Evolutionary conservation across 768 basidiomycete genomes (phyloP), one percentile per base, ranked within the genome.

Genomic region (Termitomyces sp.): DNA sequence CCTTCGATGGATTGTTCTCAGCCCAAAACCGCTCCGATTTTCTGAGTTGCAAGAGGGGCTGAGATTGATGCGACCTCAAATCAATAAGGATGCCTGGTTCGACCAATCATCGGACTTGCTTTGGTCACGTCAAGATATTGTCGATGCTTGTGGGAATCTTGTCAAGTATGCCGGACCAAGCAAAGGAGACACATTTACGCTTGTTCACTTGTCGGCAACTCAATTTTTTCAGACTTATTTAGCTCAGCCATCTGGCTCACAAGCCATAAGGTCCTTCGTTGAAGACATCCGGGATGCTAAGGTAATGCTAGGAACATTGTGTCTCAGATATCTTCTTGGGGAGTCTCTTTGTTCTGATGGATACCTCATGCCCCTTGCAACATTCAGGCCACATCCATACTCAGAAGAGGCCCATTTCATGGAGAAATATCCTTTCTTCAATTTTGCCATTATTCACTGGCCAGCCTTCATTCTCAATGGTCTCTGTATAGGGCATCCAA

Each of bases 51-150:
- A 57, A 53, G 55, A 62, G 12, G 61, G 55, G 16, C 44, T 62
- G 4, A 57, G 44, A 28, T 28, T 52, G 51, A 62, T 62, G 61
- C 49, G 50, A 18, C n/a, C 39, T 7, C 40, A 7, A 38, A 38
- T 24, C 6, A 22, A 40, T 8, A 22, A 7, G 13, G 49, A 61
- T 5, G 16, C 32, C 20, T 44, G 28, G 42, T 62, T 52, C 5
- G 61, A 62, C 22, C 49, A 56, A 28, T 32, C 33, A 32, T 45
- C 40, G 18, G 61, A 57, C 18, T 42, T 62, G 7, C 39, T 62
- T 35, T 62, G 61, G 56, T 57, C 61, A 15, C 61, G 49, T 22
- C 55, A 57, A 46, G 61, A 62, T 22, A 57, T 62, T 46, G 56
- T 62, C 40, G 55, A 62, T n/a, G 50, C 55, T 8, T 62, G 61